Conservation (phyloP, 2,329 filamentous ascomycete genomes). For the Penicillium decumbens region DNA sequence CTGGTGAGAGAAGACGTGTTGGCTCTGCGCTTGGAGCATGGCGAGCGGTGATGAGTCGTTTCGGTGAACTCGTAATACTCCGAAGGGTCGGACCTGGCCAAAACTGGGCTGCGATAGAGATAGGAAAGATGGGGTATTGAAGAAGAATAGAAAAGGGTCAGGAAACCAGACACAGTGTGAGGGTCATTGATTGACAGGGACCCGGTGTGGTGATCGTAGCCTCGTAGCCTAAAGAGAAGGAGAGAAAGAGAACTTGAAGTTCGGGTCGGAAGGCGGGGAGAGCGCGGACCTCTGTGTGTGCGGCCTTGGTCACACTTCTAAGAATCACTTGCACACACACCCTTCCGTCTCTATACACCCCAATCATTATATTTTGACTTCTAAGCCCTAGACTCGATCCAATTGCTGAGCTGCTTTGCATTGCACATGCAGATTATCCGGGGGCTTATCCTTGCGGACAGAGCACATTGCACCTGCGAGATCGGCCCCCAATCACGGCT, state of each 20-base stretch:
- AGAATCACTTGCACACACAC: not conserved
- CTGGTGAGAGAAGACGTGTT: conserved; percentile 60
- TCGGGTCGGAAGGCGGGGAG: conserved; percentile 37
- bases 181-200: conserved; percentile 33
- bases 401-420: not conserved
- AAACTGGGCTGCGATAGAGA: not conserved
- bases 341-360: not conserved
- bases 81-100: conserved; percentile 20
- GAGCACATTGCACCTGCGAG: conserved; percentile 21
- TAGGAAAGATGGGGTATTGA: conserved; percentile 1
- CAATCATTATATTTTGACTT: not conserved
- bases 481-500: conserved; percentile 7
- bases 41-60: conserved; percentile 27
- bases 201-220: conserved; percentile 20
- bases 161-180: conserved; percentile 19
- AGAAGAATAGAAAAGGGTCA: conserved; percentile 21
- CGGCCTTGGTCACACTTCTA: conserved; percentile 3
- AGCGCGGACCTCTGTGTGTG: conserved; percentile 18
- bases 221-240: conserved; percentile 23
- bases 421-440: conserved; percentile 6
- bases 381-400: not conserved
- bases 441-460: conserved; percentile 13
- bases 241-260: conserved; percentile 27
- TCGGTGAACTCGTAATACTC: conserved; percentile 24
- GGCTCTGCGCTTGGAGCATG: conserved; percentile 50